Evolutionary conservation across 2,329 filamentous ascomycete species (phyloP).

Genomic region (Chrysosporium keratinophilum): DNA sequence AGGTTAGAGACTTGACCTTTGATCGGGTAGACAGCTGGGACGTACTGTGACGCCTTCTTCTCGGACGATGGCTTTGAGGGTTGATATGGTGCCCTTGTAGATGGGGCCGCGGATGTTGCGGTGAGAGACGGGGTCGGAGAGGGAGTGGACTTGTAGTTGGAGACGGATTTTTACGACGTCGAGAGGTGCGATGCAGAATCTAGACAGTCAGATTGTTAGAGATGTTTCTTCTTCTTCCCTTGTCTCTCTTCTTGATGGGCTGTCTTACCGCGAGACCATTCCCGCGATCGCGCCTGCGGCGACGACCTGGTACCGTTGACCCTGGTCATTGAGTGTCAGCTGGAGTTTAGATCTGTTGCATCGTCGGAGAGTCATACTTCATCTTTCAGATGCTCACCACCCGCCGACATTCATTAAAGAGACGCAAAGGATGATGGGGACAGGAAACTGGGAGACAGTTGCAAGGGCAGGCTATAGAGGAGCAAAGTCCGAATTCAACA

Average conservation of each 20-base stretch:
- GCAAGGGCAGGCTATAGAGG: not conserved
- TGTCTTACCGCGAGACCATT: conserved; percentile 65
- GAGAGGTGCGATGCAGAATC: conserved; percentile 87
- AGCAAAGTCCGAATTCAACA: not conserved
- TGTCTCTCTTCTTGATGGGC: not conserved
- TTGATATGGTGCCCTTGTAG: conserved; percentile 65
- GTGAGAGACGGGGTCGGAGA: conserved; percentile 59
- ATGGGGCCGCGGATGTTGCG: conserved; percentile 37
- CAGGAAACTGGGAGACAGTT: not conserved
- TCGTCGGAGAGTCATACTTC: conserved; percentile 42
- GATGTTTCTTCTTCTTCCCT: not conserved
- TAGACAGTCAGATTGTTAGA: conserved; percentile 26
- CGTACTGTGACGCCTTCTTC: conserved; percentile 66
- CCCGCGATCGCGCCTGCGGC: conserved; percentile 63
- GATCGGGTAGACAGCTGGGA: not conserved
- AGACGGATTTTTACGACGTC: conserved; percentile 98
- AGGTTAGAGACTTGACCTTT: not conserved
- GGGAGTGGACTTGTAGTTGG: conserved; percentile 80
- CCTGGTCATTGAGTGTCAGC: conserved; percentile 34
- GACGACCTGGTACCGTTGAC: conserved; percentile 56
- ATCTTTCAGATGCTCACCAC: conserved; percentile 56
- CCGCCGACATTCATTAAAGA: conserved; percentile 52
- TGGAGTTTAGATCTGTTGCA: not conserved
- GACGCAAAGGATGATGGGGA: not conserved
- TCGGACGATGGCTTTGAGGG: conserved; percentile 62